A percentile compares a stretch with the other conserved stretches of the same genome.
Evolutionary conservation across 768 basidiomycete genomes (phyloP).

Genomic region (Xerocomellus chrysenteron): DNA sequence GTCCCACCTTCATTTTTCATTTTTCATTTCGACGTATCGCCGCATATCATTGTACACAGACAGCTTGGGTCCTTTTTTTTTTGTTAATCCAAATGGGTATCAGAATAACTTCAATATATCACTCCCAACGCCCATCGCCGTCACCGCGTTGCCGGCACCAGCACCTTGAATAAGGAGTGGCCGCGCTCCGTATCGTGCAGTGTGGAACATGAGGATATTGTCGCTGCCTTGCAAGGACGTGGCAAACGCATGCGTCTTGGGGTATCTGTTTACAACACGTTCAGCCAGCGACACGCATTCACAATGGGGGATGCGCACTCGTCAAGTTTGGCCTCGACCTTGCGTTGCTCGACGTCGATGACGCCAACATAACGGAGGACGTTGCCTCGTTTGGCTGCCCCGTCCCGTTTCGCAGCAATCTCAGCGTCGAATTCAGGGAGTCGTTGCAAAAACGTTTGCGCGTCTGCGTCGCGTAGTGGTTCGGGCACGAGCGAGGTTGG

Average conservation of each 20-base stretch:
- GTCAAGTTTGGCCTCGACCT: slow-evolving; percentile 85
- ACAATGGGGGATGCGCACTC: slow-evolving; percentile 51
- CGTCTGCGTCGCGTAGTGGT: slow-evolving; percentile 66
- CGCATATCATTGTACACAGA: slow-evolving; percentile 3
- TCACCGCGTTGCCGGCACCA: slow-evolving; percentile 97
- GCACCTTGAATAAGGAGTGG: slow-evolving; percentile 95
- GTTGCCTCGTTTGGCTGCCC: slow-evolving; percentile 75
- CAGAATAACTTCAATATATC: slow-evolving; percentile 66
- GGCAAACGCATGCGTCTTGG: slow-evolving; percentile 88
- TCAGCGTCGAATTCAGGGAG: slow-evolving; percentile 82
- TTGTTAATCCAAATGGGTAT: not conserved
- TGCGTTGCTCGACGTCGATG: slow-evolving; percentile 66
- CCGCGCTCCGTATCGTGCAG: slow-evolving; percentile 82
- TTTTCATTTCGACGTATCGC: slow-evolving; percentile 1
- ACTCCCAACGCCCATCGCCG: slow-evolving; percentile 95
- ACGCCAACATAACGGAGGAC: slow-evolving; percentile 95
- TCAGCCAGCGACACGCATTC: not conserved
- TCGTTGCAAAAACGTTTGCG: slow-evolving; percentile 78
- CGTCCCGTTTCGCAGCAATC: slow-evolving; percentile 72
- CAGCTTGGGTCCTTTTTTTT: not conserved
- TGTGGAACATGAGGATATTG: slow-evolving; percentile 98
- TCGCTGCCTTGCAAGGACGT: slow-evolving; percentile 95
- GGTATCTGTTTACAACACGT: slow-evolving; percentile 57
- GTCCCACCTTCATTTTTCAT: not conserved
- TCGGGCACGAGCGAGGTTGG: slow-evolving; percentile 86